Evolutionary conservation across 1,284 basidiomycete species (phyloP).

Genomic region (Papiliotrema terrestris): DNA sequence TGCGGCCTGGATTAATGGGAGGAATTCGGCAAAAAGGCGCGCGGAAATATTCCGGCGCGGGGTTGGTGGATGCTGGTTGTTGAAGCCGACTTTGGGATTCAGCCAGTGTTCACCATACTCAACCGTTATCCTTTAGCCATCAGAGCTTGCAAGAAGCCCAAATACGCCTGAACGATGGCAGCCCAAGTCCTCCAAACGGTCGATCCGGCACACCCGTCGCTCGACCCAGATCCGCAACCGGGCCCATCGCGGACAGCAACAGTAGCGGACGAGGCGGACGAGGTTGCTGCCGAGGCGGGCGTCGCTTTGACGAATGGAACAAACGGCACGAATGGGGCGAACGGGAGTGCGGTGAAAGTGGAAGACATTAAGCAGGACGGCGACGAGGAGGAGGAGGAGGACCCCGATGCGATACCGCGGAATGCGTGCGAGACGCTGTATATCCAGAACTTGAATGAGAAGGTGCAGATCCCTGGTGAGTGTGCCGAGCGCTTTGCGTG

Average conservation of each 20-base stretch:
- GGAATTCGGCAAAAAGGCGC: too few species aligned
- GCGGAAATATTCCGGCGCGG: too few species aligned
- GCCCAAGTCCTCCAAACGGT: not conserved
- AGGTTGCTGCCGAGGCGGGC: slow-evolving; percentile 11
- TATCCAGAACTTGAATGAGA: slow-evolving; percentile 96
- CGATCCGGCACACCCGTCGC: not conserved
- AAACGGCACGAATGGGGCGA: slow-evolving; percentile 4
- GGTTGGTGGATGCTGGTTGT: too few species aligned
- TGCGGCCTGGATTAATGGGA: too few species aligned
- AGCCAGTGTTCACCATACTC: too few species aligned
- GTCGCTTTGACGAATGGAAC: not conserved
- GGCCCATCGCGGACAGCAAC: slow-evolving; percentile 20
- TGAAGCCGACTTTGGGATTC: too few species aligned
- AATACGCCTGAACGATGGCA: not conserved
- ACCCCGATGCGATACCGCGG: slow-evolving; percentile 39
- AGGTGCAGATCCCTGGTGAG: slow-evolving; percentile 79
- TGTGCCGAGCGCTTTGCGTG: slow-evolving; percentile 4
- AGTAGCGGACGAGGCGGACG: slow-evolving; percentile 22
- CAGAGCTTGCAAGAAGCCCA: not conserved
- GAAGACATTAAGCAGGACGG: slow-evolving; percentile 1
- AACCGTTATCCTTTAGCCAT: too few species aligned
- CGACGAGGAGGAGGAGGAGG: slow-evolving; percentile 19
- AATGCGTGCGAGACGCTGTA: slow-evolving; percentile 80
- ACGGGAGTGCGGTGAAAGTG: slow-evolving; percentile 13
- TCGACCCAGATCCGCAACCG: not conserved